Evolutionary conservation across 2,329 filamentous ascomycete genomes (phyloP).

Genomic region (Dothistroma septosporum): DNA sequence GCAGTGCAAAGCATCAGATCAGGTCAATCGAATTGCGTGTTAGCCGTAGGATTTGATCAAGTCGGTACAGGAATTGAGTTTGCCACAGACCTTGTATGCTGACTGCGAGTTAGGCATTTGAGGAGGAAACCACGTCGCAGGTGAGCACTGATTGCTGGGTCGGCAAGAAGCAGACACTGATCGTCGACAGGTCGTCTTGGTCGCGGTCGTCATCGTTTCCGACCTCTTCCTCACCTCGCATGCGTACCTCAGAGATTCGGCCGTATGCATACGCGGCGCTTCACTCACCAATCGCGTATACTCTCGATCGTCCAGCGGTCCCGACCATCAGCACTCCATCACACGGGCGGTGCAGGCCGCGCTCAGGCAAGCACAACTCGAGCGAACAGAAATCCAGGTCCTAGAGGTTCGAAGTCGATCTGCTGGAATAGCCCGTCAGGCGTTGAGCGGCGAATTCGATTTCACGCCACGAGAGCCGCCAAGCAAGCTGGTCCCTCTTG

Average conservation of each 20-base stretch:
- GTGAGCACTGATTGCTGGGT: background rate
- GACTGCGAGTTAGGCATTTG: background rate
- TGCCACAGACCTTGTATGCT: background rate
- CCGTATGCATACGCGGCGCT: conserved; percentile 19
- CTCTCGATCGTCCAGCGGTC: conserved; percentile 9
- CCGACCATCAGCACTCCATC: conserved; percentile 11
- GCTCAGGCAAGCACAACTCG: conserved; percentile 15
- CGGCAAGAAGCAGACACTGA: conserved; percentile 4
- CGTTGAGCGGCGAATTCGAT: conserved; percentile 10
- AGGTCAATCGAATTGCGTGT: conserved; percentile 19
- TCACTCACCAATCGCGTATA: conserved; percentile 11
- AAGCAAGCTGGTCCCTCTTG: background rate
- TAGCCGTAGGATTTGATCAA: conserved; percentile 24
- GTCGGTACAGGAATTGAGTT: conserved; percentile 5
- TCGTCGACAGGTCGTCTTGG: conserved; percentile 9
- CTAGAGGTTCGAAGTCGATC: conserved; percentile 15
- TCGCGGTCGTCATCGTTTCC: conserved; percentile 25
- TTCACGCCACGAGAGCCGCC: conserved; percentile 4
- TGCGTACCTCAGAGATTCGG: conserved; percentile 27
- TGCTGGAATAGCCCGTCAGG: background rate
- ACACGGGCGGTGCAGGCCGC: conserved; percentile 14
- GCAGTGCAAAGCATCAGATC: conserved; percentile 20
- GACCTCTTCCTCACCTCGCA: conserved; percentile 26
- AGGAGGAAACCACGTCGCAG: background rate
- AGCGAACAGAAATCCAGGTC: conserved; percentile 21